A percentile compares a stretch with the other conserved stretches of the same genome.
Conservation (phyloP, 2,329 filamentous ascomycete genomes). For the Mollisia scopiformis region DNA sequence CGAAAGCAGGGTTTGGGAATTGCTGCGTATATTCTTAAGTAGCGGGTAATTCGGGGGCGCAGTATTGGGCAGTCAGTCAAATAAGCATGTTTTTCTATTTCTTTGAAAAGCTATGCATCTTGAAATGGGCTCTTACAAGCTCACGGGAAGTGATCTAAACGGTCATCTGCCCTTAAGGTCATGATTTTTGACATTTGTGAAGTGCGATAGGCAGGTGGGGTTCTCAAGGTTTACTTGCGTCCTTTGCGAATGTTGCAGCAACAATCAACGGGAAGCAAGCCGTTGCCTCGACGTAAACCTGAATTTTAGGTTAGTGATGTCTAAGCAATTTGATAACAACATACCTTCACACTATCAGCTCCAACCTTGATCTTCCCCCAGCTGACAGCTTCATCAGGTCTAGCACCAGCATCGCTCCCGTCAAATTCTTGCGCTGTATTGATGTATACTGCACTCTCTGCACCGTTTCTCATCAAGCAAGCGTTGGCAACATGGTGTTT, state of each 20-base stretch:
- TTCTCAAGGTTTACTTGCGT: constrained; percentile 8
- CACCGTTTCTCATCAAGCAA: constrained; percentile 95
- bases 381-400: constrained; percentile 94
- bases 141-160: background rate
- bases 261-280: constrained; percentile 69
- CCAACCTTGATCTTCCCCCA: constrained; percentile 98
- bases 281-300: constrained; percentile 68
- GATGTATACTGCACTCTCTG: constrained; percentile 95
- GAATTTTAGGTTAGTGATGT: constrained; percentile 8
- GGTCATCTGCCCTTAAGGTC: background rate
- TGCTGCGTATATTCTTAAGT: background rate
- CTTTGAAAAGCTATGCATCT: background rate
- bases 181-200: background rate
- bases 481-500: constrained; percentile 99
- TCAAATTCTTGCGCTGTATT: constrained; percentile 98
- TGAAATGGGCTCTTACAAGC: background rate
- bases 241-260: constrained; percentile 67
- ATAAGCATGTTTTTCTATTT: background rate
- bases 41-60: background rate
- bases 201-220: too few species aligned
- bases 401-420: constrained; percentile 91
- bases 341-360: constrained; percentile 86
- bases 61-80: background rate
- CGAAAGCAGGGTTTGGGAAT: background rate
- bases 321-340: constrained; percentile 28